Evolutionary conservation across 2,329 filamentous ascomycete species (phyloP), one percentile per base, ranked within the genome.

Genomic region (Aspergillus oerlinghausenensis): DNA sequence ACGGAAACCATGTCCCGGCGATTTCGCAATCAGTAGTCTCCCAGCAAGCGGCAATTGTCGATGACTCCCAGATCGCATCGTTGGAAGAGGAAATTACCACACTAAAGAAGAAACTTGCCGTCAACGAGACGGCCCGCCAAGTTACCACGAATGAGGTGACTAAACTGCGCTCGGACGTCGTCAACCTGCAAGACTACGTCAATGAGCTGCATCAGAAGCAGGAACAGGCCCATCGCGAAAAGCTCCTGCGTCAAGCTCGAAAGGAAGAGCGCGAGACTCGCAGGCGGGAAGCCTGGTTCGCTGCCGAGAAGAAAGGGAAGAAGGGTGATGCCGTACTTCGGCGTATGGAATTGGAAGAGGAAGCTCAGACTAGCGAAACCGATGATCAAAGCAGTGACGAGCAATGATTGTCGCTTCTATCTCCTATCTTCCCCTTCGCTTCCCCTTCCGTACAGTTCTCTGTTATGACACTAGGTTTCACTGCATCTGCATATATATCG

Each of bases 231-330:
- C 67, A 70, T 35, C 61, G 63, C 42, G 65, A 69, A 50, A 71
- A 69, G 58, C 56, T 74, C 32, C 61, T 63, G 47, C 70, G 68
- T 7, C 71, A 72, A 60, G 69, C 67, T 35, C 70, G 69, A 53
- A 76, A 72, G 56, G 74, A 77, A 53, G 72, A 73, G 29, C 68
- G 71, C n/a, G 74, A 72, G 35, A 57, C 65, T n/a, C 70, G 71
- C 54, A 71, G 69, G 53, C 68, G 76, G 55, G 68, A 78, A 62
- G 74, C 74, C 23, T 79, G 76, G 71, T 75, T 78, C 60, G 70
- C 73, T 23, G 75, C 74, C 3, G 75, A 78, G 59, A 78, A 74
- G 59, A 73, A 70, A 55, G 76, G 76, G 26, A 66, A 66, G 55
- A 77, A 75, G 61, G 74, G 74, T 1, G 74, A 77, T 63, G 64